A percentile compares a stretch with the other conserved stretches of the same genome.
Conservation (phyloP, 192 early-diverging fungal species). For the Allomyces arbusculus region DNA sequence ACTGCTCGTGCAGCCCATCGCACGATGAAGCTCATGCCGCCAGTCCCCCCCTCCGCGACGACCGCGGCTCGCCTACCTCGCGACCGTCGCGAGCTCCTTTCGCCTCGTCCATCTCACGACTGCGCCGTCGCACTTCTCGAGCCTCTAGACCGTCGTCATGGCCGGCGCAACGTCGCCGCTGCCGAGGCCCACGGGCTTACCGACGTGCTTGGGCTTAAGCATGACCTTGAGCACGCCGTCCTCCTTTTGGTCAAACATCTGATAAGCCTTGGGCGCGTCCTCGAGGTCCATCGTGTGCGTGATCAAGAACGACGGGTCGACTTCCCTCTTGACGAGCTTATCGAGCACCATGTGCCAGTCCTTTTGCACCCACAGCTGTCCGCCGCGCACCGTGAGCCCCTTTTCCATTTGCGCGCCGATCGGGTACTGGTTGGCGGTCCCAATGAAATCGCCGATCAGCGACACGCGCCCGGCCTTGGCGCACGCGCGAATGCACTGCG, state of each 20-base stretch:
- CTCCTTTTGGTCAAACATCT: slow-evolving; percentile 21
- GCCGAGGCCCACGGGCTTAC: too few relatives aligned
- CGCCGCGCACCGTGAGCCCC: slow-evolving; percentile 14
- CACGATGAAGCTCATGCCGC: too few relatives aligned
- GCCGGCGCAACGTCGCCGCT: too few relatives aligned
- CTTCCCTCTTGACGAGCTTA: slow-evolving; percentile 10
- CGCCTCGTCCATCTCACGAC: too few relatives aligned
- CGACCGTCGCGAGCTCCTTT: too few relatives aligned
- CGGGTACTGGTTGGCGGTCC: slow-evolving; percentile 13
- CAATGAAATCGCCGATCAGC: slow-evolving; percentile 29
- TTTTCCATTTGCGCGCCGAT: slow-evolving; percentile 24
- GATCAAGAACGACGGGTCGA: slow-evolving; percentile 24
- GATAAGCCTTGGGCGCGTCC: slow-evolving; percentile 15
- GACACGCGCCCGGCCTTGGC: slow-evolving; percentile 24
- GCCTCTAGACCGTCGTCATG: too few relatives aligned
- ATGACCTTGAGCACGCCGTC: slow-evolving; percentile 26
- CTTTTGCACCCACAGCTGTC: slow-evolving; percentile 20
- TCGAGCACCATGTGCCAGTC: slow-evolving; percentile 21
- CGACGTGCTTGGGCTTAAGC: slow-evolving; percentile 7
- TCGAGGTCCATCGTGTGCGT: slow-evolving; percentile 21
- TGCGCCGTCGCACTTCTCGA: too few relatives aligned
- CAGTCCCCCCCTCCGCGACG: too few relatives aligned
- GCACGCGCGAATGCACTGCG: slow-evolving; percentile 16
- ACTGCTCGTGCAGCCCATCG: too few relatives aligned
- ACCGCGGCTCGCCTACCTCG: too few relatives aligned